These are phyloP conservation scores for Dioscorea dumetorum DNA, from an alignment of 106 monocot genomes.

Conservation along the genomic window DNA sequence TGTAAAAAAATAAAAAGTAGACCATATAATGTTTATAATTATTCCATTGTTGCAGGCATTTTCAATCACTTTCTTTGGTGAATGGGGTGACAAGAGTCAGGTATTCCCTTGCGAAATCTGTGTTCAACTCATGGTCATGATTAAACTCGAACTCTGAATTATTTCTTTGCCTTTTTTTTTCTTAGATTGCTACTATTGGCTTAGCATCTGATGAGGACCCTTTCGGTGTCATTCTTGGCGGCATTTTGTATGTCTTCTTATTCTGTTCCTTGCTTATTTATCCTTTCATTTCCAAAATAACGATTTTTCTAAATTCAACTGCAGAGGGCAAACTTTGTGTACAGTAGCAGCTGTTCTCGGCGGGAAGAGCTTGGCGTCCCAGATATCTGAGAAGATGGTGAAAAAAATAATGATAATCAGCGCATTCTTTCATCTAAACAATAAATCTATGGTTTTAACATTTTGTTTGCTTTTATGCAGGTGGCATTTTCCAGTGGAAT, in stretches of 20 bases:
- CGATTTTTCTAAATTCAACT: conserved; percentile 1
- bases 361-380: conserved; percentile 92
- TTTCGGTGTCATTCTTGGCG: conserved; percentile 90
- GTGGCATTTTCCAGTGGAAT: conserved; percentile 80
- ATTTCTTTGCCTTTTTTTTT: background rate
- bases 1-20: background rate
- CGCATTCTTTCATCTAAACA: no score
- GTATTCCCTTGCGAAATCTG: conserved; percentile 18
- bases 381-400: conserved; percentile 98
- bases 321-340: conserved; percentile 83
- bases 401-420: background rate
- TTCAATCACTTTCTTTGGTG: conserved; percentile 99
- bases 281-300: no score
- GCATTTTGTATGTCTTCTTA: conserved; percentile 55
- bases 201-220: conserved; percentile 81
- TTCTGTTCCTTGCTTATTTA: background rate
- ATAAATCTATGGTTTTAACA: background rate
- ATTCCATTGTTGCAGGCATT: conserved; percentile 53
- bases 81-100: conserved; percentile 99
- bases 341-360: conserved; percentile 92
- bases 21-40: background rate
- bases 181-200: conserved; percentile 93
- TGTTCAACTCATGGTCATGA: background rate
- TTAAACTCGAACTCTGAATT: background rate
- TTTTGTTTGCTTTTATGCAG: conserved; percentile 14